Conservation (phyloP, 192 early-diverging fungal genomes). For the Backusella liffmaniae region DNA sequence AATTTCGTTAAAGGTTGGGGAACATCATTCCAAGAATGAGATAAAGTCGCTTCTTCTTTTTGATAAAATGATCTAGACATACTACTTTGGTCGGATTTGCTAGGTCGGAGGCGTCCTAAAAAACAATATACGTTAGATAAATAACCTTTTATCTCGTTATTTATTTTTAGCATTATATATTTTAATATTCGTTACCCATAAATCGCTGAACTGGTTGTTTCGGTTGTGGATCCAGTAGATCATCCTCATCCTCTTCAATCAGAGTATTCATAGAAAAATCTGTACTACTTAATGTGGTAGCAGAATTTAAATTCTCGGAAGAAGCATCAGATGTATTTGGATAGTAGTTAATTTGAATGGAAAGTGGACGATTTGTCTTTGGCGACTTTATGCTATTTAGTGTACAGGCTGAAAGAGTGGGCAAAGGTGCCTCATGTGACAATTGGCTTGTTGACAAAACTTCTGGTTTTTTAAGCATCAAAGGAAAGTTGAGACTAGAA, state of each 20-base stretch:
- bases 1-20: not conserved
- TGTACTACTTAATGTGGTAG: not conserved
- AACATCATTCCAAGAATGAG: not conserved
- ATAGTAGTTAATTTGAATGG: constrained; percentile 1
- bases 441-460: not conserved
- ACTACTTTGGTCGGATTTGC: constrained; percentile 6
- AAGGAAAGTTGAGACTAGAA: not conserved
- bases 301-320: not conserved
- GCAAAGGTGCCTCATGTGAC: not conserved
- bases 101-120: not conserved
- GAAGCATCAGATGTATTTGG: not conserved
- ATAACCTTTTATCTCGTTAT: not conserved
- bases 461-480: not conserved
- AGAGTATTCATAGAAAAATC: not conserved
- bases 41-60: not conserved
- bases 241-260: not conserved
- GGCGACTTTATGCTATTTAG: not conserved
- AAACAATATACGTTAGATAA: not conserved
- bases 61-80: not conserved
- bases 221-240: not conserved
- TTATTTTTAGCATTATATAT: not conserved
- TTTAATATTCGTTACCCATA: not conserved
- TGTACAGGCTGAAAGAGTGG: not conserved
- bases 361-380: not conserved
- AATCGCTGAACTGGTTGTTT: not conserved